These are phyloP conservation scores for Cymbidium sinense DNA, from an alignment of 106 monocot species.

Conservation along the genomic window DNA sequence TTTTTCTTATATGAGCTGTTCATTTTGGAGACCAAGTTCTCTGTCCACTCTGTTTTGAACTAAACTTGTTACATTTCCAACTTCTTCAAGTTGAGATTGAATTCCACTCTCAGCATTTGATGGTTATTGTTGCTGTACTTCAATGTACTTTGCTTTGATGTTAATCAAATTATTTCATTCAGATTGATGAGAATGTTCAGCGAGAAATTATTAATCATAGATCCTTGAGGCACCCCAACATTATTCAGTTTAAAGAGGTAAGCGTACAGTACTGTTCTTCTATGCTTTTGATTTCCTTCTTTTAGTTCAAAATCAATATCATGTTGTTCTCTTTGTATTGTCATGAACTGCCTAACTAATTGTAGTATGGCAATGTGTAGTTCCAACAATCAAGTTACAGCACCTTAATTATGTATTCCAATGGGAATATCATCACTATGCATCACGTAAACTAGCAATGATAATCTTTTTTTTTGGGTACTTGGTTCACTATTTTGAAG, in stretches of 20 bases:
- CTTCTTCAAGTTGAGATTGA: background rate
- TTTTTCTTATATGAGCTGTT: background rate
- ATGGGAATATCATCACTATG: background rate
- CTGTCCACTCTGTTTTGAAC: background rate
- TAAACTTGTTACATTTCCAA: background rate
- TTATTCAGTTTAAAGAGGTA: conserved; percentile 71
- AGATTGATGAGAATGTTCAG: conserved; percentile 78
- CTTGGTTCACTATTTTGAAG: background rate
- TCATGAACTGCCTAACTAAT: background rate
- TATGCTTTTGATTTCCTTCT: background rate
- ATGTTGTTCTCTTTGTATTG: background rate
- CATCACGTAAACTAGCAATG: background rate
- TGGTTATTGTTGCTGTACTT: background rate
- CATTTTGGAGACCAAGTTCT: background rate
- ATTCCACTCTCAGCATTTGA: background rate
- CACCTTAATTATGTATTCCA: background rate
- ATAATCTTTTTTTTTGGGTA: background rate
- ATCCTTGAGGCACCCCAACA: conserved; percentile 67
- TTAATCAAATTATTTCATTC: conserved; percentile 4
- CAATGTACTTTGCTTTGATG: background rate
- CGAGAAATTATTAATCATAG: conserved; percentile 66
- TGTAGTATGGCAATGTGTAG: background rate
- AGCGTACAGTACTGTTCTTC: background rate
- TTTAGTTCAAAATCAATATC: background rate
- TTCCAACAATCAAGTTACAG: background rate